Conservation (phyloP, 179 eudicot species). For the Beta macrorhiza region DNA sequence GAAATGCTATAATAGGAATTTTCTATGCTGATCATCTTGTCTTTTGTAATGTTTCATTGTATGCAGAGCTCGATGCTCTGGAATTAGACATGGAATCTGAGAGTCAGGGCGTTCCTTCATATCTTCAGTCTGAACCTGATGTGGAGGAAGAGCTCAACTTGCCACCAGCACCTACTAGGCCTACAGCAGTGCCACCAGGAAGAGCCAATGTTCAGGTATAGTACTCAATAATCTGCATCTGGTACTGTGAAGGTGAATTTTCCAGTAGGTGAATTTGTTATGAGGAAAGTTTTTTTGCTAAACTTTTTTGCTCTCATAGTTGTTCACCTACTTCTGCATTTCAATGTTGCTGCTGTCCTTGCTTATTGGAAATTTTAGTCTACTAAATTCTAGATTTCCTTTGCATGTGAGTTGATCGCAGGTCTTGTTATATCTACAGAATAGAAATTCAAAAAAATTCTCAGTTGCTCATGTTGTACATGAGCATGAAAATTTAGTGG, state of each 20-base stretch:
- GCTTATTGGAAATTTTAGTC: not conserved
- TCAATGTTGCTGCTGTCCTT: not conserved
- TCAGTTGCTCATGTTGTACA: no score
- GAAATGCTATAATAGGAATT: slow-evolving; percentile 2
- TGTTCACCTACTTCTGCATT: not conserved
- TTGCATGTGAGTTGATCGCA: not conserved
- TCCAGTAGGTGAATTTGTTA: not conserved
- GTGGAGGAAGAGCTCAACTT: slow-evolving; percentile 71
- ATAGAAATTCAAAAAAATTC: no score
- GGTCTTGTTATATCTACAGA: not conserved
- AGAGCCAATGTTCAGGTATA: slow-evolving; percentile 64
- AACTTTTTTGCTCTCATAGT: not conserved
- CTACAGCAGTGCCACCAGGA: slow-evolving; percentile 56
- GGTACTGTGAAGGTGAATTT: not conserved
- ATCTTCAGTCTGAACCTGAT: slow-evolving; percentile 91
- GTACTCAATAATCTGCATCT: not conserved
- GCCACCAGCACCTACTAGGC: slow-evolving; percentile 85
- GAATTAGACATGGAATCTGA: slow-evolving; percentile 92
- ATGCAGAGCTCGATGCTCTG: slow-evolving; percentile 86
- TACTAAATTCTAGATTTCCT: not conserved
- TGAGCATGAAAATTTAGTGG: no score
- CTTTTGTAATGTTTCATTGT: not conserved
- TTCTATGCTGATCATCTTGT: not conserved
- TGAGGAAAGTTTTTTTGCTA: not conserved
- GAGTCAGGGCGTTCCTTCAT: slow-evolving; percentile 87